Evolutionary conservation across 164 flowering plant genomes (phyloP).

Genomic region (Aristolochia contorta): DNA sequence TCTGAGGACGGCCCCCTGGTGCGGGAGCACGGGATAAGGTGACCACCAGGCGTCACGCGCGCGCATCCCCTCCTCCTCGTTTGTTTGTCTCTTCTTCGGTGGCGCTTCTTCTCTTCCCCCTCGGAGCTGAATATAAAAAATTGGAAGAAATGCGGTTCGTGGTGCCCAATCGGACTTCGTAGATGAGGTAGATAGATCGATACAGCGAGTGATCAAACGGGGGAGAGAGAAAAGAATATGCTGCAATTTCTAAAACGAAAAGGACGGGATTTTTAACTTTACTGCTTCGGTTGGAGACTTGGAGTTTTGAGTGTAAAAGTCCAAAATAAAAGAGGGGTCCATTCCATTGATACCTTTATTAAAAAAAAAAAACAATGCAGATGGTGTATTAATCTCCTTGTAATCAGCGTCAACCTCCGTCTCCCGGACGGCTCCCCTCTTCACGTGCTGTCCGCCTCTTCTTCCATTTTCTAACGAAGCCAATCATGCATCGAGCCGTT

Average conservation of each 20-base stretch:
- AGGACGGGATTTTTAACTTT: slow-evolving; percentile 1
- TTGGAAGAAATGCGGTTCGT: slow-evolving; percentile 20
- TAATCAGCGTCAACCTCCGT: slow-evolving; percentile 10
- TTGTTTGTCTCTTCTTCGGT: neutral
- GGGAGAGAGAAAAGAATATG: neutral
- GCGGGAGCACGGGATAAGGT: slow-evolving; percentile 32
- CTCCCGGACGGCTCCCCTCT: neutral
- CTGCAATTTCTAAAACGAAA: neutral
- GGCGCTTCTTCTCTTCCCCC: too few relatives aligned
- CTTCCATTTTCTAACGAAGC: neutral
- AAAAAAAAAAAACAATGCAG: neutral
- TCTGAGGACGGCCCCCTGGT: slow-evolving; percentile 30
- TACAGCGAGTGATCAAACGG: too few relatives aligned
- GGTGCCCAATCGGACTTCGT: too few relatives aligned
- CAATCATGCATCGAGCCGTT: too few relatives aligned
- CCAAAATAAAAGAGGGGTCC: slow-evolving; percentile 1
- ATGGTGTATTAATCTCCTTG: slow-evolving; percentile 20
- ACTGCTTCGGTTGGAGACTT: slow-evolving; percentile 9
- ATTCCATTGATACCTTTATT: neutral
- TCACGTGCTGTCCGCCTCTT: neutral
- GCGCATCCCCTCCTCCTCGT: too few relatives aligned
- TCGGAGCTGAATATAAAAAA: slow-evolving; percentile 8
- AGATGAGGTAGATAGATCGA: too few relatives aligned
- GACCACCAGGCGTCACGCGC: neutral
- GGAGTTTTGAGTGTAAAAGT: slow-evolving; percentile 19